phyloP scores from a whole-genome alignment of 495 filamentous ascomycete genomes.

The Neurospora sublineolata region DNA sequence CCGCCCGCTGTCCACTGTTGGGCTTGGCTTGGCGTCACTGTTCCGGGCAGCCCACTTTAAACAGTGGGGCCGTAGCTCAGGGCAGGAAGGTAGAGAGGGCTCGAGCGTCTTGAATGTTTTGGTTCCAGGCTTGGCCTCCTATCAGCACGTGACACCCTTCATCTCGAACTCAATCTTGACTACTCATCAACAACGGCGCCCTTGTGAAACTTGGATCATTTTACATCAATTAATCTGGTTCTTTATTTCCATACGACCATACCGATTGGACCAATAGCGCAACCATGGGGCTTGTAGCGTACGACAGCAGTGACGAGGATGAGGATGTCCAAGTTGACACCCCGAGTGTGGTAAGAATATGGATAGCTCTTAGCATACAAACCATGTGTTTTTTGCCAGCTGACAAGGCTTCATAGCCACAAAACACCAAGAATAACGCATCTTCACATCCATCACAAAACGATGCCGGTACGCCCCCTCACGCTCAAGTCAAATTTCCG shows the following conservation, averaged over 20 bases:
- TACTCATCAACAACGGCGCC: neutral
- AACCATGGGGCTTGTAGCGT: conserved; percentile 56
- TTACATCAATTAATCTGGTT: neutral
- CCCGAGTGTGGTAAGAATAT: neutral
- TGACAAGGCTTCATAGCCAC: neutral
- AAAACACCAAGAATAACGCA: neutral
- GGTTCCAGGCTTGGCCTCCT: neutral
- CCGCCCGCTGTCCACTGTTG: neutral
- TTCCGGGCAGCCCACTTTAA: neutral
- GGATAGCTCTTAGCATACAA: conserved; percentile 2
- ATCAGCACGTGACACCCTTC: conserved; percentile 23
- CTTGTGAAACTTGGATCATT: neutral
- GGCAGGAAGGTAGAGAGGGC: neutral
- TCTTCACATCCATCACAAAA: neutral
- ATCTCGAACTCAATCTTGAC: conserved; percentile 6
- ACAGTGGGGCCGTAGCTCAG: neutral
- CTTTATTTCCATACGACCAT: neutral
- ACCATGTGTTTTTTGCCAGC: neutral
- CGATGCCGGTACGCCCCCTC: neutral
- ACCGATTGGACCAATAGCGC: neutral
- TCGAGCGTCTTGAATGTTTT: neutral
- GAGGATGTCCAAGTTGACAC: conserved; percentile 29
- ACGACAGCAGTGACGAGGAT: conserved; percentile 73
- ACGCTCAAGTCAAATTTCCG: neutral
- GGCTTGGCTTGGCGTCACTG: neutral